Evolutionary conservation across 2,329 filamentous ascomycete species (phyloP), one percentile per base, ranked within the genome.

Genomic region (Stemphylium beticola): DNA sequence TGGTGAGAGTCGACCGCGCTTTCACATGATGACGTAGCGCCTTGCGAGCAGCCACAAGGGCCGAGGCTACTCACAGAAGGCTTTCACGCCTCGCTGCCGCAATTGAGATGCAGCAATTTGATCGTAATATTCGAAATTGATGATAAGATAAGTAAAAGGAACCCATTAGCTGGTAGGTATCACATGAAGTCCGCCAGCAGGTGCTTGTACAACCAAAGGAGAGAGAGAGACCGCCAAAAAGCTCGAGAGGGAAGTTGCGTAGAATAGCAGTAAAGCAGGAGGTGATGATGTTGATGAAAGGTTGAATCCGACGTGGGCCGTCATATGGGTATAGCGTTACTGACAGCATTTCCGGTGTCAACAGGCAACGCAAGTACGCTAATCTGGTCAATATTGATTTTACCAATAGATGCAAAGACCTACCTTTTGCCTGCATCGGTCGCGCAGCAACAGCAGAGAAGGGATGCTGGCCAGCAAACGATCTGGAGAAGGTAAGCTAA

Each of bases 361-460:
- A 82, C 82, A 0, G 82, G 82, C 42, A 78, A 74, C 10, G 75
- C 82, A 44, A 85, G 74, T 53, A 84, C 76, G 64, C 82, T 85
- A 12, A 14, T 17, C 15, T 18, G 5, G 41, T 74, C 55, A 76
- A 55, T 33, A 47, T 8, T 11, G 11, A 40, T 29, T 15, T 37
- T 18, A 18, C 15, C n/a, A 15, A 36, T 24, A 18, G 7, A 41
- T 18, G 12, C 20, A 20, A 6, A 17, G 2, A 74, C 77, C 63
- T 73, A 84, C 83, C 78, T 79, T 65, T 82, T 82, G 20, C 83
- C 83, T 0, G 74, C 76, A 63, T 84, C 76, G 2, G 82, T 84
- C 36, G 78, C 76, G 61, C 81, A 83, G 64, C 83, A 85, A n/a
- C 83, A 81, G 69, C 82, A 85, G 42, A 85, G 77, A 18, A 85